A percentile compares a stretch with the other conserved stretches of the same genome.
Conservation (phyloP, 257 asterid species). For the Solanum tarijense region DNA sequence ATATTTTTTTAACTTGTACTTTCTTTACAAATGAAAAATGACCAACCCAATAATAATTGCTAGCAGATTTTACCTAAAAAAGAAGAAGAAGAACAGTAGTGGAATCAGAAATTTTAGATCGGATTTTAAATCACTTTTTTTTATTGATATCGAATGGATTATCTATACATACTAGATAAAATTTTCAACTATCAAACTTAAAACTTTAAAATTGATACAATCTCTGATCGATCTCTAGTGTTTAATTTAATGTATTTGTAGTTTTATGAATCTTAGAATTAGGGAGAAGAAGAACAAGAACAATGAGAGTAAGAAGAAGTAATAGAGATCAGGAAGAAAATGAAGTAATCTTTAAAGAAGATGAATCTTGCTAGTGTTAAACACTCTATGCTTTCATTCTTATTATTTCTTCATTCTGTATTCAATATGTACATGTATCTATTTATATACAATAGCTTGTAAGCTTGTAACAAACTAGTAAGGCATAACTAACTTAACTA, state of each 20-base stretch:
- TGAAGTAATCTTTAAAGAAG: no score
- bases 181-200: background rate
- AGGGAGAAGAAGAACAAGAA: no score
- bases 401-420: no score
- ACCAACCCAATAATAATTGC: background rate
- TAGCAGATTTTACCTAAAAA: background rate
- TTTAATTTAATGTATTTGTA: background rate
- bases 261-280: no score
- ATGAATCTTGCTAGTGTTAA: no score
- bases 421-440: no score
- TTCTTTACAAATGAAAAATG: background rate
- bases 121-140: background rate
- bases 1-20: background rate
- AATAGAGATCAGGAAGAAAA: no score
- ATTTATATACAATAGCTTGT: no score
- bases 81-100: background rate
- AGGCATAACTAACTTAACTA: no score
- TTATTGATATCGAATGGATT: background rate
- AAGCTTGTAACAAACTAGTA: no score
- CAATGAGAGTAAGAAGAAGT: no score
- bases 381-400: no score
- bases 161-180: background rate
- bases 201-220: background rate
- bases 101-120: background rate
- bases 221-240: background rate